These are phyloP conservation scores for Aureobasidium subglaciale DNA, from an alignment of 2,329 filamentous ascomycete species.

Conservation along the genomic window DNA sequence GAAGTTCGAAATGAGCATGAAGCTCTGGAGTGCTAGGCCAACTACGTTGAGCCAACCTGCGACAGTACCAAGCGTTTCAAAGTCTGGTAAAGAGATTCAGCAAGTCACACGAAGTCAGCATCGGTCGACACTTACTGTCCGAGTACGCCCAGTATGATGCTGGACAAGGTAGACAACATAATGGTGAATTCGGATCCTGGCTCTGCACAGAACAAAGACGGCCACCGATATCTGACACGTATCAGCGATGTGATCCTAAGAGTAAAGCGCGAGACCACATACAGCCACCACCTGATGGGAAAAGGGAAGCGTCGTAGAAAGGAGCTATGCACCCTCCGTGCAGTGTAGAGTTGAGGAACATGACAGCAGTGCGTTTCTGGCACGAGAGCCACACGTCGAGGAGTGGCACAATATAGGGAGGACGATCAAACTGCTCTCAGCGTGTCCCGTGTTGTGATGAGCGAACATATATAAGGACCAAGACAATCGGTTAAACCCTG, in stretches of 20 bases:
- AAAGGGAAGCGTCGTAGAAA: constrained; percentile 55
- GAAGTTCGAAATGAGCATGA: constrained; percentile 72
- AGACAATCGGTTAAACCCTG: background rate
- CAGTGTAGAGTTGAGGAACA: constrained; percentile 16
- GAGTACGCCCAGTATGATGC: constrained; percentile 68
- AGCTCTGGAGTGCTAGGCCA: constrained; percentile 63
- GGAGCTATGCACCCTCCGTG: constrained; percentile 38
- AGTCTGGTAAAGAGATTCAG: constrained; percentile 31
- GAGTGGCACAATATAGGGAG: background rate
- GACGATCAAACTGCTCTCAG: background rate
- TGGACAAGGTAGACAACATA: constrained; percentile 88
- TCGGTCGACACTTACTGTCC: constrained; percentile 38
- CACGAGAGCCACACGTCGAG: background rate
- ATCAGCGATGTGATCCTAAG: constrained; percentile 21
- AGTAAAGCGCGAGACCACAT: constrained; percentile 33
- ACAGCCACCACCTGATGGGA: constrained; percentile 64
- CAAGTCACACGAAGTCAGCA: background rate
- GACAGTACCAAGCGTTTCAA: constrained; percentile 51
- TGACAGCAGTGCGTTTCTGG: background rate
- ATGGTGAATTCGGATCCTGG: constrained; percentile 40
- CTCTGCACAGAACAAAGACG: constrained; percentile 50
- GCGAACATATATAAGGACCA: background rate
- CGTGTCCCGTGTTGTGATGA: background rate
- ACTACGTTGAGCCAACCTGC: constrained; percentile 80
- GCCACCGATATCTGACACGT: constrained; percentile 43